phyloP scores from a whole-genome alignment of 768 basidiomycete species.

The Chalciporus piperatus region DNA sequence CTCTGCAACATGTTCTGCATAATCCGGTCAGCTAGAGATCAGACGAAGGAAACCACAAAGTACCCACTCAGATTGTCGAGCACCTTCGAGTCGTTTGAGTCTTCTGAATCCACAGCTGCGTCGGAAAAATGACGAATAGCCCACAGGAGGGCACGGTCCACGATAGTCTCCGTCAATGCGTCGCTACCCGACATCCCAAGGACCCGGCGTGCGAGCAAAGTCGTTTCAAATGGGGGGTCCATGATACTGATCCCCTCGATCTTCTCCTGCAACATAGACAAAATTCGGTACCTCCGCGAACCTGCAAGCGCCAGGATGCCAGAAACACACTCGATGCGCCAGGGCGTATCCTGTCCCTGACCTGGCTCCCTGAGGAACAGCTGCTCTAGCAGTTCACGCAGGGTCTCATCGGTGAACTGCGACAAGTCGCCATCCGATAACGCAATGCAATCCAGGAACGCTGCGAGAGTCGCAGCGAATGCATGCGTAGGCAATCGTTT shows the following conservation, averaged over 20 bases:
- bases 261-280: constrained; percentile 22
- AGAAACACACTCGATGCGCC: constrained; percentile 25
- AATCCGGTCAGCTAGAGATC: neutral
- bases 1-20: constrained; percentile 12
- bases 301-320: constrained; percentile 29
- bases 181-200: constrained; percentile 20
- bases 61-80: constrained; percentile 41
- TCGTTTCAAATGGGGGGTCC: constrained; percentile 25
- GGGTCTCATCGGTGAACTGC: constrained; percentile 21
- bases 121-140: constrained; percentile 45
- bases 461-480: constrained; percentile 40
- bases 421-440: constrained; percentile 19
- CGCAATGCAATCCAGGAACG: constrained; percentile 44
- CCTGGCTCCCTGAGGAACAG: constrained; percentile 11
- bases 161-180: constrained; percentile 29
- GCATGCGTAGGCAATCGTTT: constrained; percentile 16
- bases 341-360: no score
- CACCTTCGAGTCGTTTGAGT: constrained; percentile 13
- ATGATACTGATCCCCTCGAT: constrained; percentile 25
- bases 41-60: neutral
- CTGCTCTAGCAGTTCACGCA: constrained; percentile 31
- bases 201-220: constrained; percentile 34
- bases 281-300: constrained; percentile 16
- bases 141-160: constrained; percentile 53
- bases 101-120: constrained; percentile 27